Evolutionary conservation across 2,329 filamentous ascomycete genomes (phyloP).

Genomic region (Penicillium oxalicum): DNA sequence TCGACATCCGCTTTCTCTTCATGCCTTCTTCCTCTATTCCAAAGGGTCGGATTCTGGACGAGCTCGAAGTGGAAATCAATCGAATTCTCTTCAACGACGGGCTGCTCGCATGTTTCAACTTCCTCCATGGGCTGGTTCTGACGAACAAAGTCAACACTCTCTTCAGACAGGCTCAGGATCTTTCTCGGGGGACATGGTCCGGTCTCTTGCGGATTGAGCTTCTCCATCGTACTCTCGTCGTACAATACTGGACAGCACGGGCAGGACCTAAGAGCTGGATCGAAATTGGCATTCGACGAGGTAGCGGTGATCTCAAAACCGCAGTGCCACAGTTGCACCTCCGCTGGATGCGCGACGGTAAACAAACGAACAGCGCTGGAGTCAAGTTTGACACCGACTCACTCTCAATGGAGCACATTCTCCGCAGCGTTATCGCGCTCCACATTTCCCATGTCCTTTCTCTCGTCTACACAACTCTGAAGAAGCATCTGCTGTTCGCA

Average conservation of each 20-base stretch:
- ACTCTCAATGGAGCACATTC: conserved; percentile 67
- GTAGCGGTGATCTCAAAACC: conserved; percentile 5
- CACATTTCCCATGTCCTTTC: conserved; percentile 68
- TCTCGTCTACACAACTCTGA: conserved; percentile 58
- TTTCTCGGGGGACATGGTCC: conserved; percentile 68
- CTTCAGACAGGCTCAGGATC: conserved; percentile 65
- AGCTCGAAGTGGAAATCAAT: conserved; percentile 69
- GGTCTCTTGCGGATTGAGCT: conserved; percentile 71
- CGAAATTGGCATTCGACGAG: conserved; percentile 63
- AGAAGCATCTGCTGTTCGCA: conserved; percentile 55
- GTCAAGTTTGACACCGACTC: conserved; percentile 60
- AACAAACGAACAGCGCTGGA: conserved; percentile 64
- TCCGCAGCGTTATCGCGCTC: conserved; percentile 67
- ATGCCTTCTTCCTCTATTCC: conserved; percentile 62
- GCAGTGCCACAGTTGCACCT: conserved; percentile 34
- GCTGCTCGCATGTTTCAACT: conserved; percentile 72
- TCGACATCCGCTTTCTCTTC: conserved; percentile 83
- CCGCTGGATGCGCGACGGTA: conserved; percentile 80
- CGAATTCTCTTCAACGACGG: conserved; percentile 63
- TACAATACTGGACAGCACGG: conserved; percentile 83
- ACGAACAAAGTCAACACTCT: conserved; percentile 87
- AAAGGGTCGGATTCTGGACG: conserved; percentile 54
- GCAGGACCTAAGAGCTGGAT: conserved; percentile 79
- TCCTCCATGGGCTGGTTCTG: conserved; percentile 79
- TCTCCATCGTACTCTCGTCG: conserved; percentile 71